These are phyloP conservation scores for Citrus inodora DNA, from an alignment of 345 rosid genomes.

Conservation along the genomic window DNA sequence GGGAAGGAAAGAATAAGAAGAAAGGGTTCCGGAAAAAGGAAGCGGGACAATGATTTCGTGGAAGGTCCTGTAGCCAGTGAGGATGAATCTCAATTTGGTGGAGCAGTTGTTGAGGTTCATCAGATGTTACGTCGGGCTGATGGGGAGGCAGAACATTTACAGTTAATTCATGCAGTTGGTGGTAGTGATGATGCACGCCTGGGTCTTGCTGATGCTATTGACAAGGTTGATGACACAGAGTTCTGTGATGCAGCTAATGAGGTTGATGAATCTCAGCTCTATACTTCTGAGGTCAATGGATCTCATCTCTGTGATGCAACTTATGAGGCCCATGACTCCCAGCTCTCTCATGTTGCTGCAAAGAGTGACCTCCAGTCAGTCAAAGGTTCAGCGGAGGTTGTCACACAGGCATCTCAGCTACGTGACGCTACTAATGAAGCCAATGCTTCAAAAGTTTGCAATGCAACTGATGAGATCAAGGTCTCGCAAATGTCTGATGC, in stretches of 20 bases:
- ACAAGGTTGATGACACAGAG: constrained; percentile 39
- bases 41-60: constrained; percentile 56
- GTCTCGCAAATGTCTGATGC: constrained; percentile 7
- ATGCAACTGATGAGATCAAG: constrained; percentile 18
- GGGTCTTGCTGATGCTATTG: constrained; percentile 27
- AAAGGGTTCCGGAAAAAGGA: constrained; percentile 61
- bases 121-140: constrained; percentile 34
- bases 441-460: constrained; percentile 13
- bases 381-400: constrained; percentile 17
- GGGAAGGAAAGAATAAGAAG: constrained; percentile 87
- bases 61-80: constrained; percentile 53
- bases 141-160: constrained; percentile 29
- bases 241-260: constrained; percentile 34
- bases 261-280: constrained; percentile 30
- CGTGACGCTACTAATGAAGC: constrained; percentile 34
- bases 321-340: constrained; percentile 23
- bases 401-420: constrained; percentile 24
- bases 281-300: constrained; percentile 25
- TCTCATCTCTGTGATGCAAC: constrained; percentile 20
- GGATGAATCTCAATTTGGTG: constrained; percentile 48
- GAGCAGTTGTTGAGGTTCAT: constrained; percentile 51
- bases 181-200: constrained; percentile 39
- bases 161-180: constrained; percentile 25
- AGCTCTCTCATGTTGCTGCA: constrained; percentile 14
- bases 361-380: constrained; percentile 20